These are phyloP conservation scores for Penicillium capsulatum DNA, from an alignment of 2,329 filamentous ascomycete genomes.

Conservation along the genomic window DNA sequence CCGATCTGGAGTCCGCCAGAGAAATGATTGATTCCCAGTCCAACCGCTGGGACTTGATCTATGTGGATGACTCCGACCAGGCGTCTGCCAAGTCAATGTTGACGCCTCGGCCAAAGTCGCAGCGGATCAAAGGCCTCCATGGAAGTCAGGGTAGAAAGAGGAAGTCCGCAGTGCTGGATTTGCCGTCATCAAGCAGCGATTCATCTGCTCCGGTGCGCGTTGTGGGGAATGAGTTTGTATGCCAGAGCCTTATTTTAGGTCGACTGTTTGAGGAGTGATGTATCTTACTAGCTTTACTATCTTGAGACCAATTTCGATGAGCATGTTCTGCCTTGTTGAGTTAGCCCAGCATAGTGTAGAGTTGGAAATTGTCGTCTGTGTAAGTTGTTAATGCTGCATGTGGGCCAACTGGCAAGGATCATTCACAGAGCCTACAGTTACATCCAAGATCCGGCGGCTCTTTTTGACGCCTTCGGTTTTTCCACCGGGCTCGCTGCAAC, in stretches of 20 bases:
- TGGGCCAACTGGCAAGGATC: too few species aligned
- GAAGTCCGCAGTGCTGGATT: slow-evolving; percentile 27
- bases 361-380: too few species aligned
- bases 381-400: too few species aligned
- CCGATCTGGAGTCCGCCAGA: slow-evolving; percentile 62
- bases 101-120: slow-evolving; percentile 16
- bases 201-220: slow-evolving; percentile 55
- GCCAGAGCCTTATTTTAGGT: slow-evolving; percentile 88
- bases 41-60: slow-evolving; percentile 67
- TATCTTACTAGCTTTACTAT: slow-evolving; percentile 1
- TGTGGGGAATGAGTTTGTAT: slow-evolving; percentile 78
- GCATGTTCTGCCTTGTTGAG: not conserved
- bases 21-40: slow-evolving; percentile 53
- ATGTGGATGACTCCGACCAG: slow-evolving; percentile 63
- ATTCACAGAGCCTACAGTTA: too few species aligned
- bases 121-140: slow-evolving; percentile 31
- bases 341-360: too few species aligned
- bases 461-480: too few species aligned
- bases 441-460: too few species aligned
- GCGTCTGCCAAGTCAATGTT: slow-evolving; percentile 51
- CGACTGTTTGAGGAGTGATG: slow-evolving; percentile 61
- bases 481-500: too few species aligned
- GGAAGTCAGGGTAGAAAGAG: slow-evolving; percentile 40
- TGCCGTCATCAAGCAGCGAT: slow-evolving; percentile 26
- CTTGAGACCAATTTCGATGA: slow-evolving; percentile 20